A percentile compares a stretch with the other conserved stretches of the same genome.
Evolutionary conservation across 352 stramenopile species (phyloP).

Genomic region (Paralagenidium karlingii): DNA sequence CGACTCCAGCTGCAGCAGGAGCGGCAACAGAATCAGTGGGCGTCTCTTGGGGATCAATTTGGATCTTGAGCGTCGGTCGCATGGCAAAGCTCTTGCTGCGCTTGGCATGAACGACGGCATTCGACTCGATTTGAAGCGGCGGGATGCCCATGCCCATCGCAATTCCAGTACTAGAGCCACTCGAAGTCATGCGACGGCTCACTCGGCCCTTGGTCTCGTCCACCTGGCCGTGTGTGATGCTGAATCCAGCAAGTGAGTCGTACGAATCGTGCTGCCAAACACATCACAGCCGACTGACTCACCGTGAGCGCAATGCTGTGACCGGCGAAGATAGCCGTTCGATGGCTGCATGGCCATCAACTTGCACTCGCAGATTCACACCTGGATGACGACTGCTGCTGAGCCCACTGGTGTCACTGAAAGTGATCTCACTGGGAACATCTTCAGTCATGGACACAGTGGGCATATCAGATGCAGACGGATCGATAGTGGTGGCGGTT

Average conservation of each 20-base stretch:
- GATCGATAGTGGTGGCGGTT: constrained; percentile 1
- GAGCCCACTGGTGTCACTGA: background rate
- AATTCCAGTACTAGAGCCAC: constrained; percentile 2
- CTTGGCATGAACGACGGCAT: constrained; percentile 10
- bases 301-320: constrained; percentile 17
- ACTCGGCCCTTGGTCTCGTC: constrained; percentile 16
- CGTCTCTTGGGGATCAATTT: too few relatives aligned
- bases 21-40: constrained; percentile 4
- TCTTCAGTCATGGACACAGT: background rate
- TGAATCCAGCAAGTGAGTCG: too few relatives aligned
- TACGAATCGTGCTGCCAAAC: too few relatives aligned
- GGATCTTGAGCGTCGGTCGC: background rate
- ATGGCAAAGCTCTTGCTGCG: constrained; percentile 1
- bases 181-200: constrained; percentile 2
- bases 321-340: constrained; percentile 22
- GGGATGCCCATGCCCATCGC: constrained; percentile 1
- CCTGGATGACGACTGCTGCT: constrained; percentile 13
- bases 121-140: constrained; percentile 9
- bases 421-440: background rate
- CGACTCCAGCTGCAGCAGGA: constrained; percentile 36
- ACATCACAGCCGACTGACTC: too few relatives aligned
- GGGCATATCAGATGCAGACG: background rate
- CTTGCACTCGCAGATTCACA: constrained; percentile 43
- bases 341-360: constrained; percentile 14
- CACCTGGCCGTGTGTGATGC: constrained; percentile 18